A percentile compares a stretch with the other conserved stretches of the same genome.
phyloP scores from a whole-genome alignment of 768 basidiomycete species.

The Coprinopsis strossmayeri region DNA sequence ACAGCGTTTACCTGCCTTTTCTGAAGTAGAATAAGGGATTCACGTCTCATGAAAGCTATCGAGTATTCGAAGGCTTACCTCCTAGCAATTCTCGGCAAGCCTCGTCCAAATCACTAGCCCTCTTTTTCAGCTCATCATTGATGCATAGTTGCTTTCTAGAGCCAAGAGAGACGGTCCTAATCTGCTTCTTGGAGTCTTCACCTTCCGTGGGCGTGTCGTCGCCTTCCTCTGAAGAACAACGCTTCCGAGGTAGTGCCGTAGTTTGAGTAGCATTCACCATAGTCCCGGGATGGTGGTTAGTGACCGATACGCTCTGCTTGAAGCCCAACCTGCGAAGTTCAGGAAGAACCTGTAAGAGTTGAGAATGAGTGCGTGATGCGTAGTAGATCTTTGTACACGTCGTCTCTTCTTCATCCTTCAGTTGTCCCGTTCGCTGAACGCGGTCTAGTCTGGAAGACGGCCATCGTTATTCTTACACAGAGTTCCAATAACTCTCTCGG shows the following conservation, averaged over 20 bases:
- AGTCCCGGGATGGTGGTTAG: conserved; percentile 21
- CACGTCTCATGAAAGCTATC: too few species aligned
- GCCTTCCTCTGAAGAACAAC: conserved; percentile 10
- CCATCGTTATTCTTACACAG: neutral
- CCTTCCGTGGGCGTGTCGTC: conserved; percentile 17
- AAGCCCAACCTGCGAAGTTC: conserved; percentile 76
- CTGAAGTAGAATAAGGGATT: too few species aligned
- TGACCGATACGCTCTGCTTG: conserved; percentile 18
- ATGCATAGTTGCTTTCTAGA: conserved; percentile 92
- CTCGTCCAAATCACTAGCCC: conserved; percentile 74
- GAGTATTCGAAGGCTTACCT: too few species aligned
- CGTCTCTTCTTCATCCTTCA: conserved; percentile 34
- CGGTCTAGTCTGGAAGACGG: conserved; percentile 26
- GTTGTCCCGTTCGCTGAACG: conserved; percentile 16
- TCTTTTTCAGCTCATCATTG: conserved; percentile 66
- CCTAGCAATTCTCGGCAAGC: conserved; percentile 76
- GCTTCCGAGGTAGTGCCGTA: conserved; percentile 18
- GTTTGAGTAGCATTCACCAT: conserved; percentile 2
- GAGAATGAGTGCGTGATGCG: conserved; percentile 93
- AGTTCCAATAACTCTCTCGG: neutral
- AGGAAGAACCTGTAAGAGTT: conserved; percentile 83
- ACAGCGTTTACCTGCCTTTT: conserved; percentile 65
- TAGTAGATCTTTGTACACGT: conserved; percentile 85
- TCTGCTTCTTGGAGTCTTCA: conserved; percentile 22
- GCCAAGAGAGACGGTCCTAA: conserved; percentile 73